phyloP scores from a whole-genome alignment of 495 filamentous ascomycete species.

The Acidiella bohemica region DNA sequence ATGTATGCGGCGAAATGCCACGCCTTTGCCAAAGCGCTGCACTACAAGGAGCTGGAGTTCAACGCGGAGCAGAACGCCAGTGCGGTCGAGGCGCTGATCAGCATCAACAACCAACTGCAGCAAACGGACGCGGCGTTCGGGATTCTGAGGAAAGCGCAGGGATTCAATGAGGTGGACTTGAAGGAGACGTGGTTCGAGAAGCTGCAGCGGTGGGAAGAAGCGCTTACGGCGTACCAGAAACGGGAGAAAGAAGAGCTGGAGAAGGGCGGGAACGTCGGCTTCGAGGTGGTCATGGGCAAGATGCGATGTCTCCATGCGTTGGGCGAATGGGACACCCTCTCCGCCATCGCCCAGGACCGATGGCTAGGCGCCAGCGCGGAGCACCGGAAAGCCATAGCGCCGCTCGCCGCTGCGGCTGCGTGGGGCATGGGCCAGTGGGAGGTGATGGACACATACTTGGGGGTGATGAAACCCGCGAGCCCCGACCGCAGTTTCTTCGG shows the following conservation, averaged over 20 bases:
- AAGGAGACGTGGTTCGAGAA: conserved; percentile 99
- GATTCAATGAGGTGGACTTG: conserved; percentile 85
- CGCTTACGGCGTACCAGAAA: conserved; percentile 77
- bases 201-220: conserved; percentile 94
- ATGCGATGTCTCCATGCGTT: conserved; percentile 97
- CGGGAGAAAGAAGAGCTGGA: conserved; percentile 59
- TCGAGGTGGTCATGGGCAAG: conserved; percentile 96
- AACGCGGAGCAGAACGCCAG: conserved; percentile 92
- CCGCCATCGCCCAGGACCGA: conserved; percentile 75
- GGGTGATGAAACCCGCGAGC: conserved; percentile 82
- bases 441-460: conserved; percentile 89
- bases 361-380: conserved; percentile 79
- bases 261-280: conserved; percentile 50
- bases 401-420: conserved; percentile 87
- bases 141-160: conserved; percentile 85
- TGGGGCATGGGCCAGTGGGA: conserved; percentile 97
- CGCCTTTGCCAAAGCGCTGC: conserved; percentile 92
- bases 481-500: conserved; percentile 96
- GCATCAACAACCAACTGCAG: conserved; percentile 96
- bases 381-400: conserved; percentile 74
- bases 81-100: conserved; percentile 91
- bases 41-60: conserved; percentile 98
- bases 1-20: conserved; percentile 91
- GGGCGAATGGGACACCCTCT: conserved; percentile 90
- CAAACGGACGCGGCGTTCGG: conserved; percentile 96